Evolutionary conservation across 129 eudicot species (phyloP), one percentile per base, ranked within the genome.

Genomic region (Centaurea solstitialis): DNA sequence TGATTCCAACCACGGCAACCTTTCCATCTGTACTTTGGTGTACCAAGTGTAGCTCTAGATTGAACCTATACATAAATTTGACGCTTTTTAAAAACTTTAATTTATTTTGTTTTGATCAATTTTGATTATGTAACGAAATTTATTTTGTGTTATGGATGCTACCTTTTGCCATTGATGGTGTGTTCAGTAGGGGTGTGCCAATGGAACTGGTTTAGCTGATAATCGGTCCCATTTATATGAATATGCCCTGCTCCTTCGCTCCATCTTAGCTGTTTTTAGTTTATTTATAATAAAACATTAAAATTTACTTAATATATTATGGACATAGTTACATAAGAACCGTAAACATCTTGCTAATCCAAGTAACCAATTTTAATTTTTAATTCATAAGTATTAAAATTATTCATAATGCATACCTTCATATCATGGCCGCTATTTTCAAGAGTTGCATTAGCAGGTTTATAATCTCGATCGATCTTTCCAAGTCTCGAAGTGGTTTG

Each of bases 111-210:
- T 33, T 33, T 33, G 37, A 33, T 33, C 37, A 64, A 20, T 64
- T 64, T 0, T 21, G 12, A 64, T 21, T 64, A 64, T 41, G 11
- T 18, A 64, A 20, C 1, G 6, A 21, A 64, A 21, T 64, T 3
- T 64, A 64, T 64, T 64, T 18, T 21, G 39, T 35, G n/a, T 3
- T 6, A 61, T 18, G 12, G 26, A 1, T 3, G 17, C 59, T 80
- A 91, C 97, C 93, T 89, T 78, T 82, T 87, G 59, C 97, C 97
- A 77, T 91, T 87, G 83, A 91, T 38, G 17, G 88, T 78, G 72
- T 91, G 97, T 73, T 91, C 93, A 18, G 87, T 78, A 76, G 97
- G 93, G 15, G 93, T 59, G 73, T 91, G 97, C 93, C 97, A 91
- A 80, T 91, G 97, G 59, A 75, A 76, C 67, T 89, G 93, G 24